A percentile compares a stretch with the other conserved stretches of the same genome.
Conservation (phyloP, 495 filamentous ascomycete genomes). For the Amorphotheca resinae region DNA sequence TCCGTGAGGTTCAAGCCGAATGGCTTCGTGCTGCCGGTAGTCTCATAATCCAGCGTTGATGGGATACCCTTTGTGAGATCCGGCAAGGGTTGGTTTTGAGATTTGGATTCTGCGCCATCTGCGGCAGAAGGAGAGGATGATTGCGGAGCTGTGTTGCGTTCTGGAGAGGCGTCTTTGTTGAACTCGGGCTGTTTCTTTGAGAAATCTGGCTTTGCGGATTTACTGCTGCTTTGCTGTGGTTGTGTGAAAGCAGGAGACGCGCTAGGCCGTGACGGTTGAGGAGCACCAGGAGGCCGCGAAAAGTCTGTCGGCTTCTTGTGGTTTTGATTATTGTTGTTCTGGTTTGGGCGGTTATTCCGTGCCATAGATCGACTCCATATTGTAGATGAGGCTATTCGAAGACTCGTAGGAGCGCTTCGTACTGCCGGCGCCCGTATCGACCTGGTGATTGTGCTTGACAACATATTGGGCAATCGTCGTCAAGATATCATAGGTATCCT, state of each 20-base stretch:
- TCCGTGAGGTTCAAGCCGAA: constrained; percentile 44
- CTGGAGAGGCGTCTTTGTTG: constrained; percentile 31
- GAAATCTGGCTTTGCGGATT: constrained; percentile 5
- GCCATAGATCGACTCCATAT: constrained; percentile 18
- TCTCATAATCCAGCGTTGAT: constrained; percentile 70
- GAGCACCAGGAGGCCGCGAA: constrained; percentile 25
- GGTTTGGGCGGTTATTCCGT: constrained; percentile 12
- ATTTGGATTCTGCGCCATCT: constrained; percentile 23
- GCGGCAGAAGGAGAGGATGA: constrained; percentile 19
- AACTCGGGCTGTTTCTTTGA: constrained; percentile 2
- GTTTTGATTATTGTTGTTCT: background rate
- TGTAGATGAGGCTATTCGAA: constrained; percentile 15
- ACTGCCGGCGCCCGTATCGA: constrained; percentile 13
- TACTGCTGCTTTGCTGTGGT: constrained; percentile 1
- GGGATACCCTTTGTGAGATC: constrained; percentile 87
- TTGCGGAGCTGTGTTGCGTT: constrained; percentile 27
- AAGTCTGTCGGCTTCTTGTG: constrained; percentile 31
- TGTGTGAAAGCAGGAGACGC: constrained; percentile 2
- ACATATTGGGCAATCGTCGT: constrained; percentile 11
- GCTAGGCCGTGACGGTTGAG: constrained; percentile 4
- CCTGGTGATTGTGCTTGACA: constrained; percentile 11
- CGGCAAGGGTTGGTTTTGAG: constrained; percentile 50
- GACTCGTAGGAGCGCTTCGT: constrained; percentile 6
- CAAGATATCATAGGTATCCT: constrained; percentile 8
- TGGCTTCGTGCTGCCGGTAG: constrained; percentile 32